Evolutionary conservation across 306 rosid species (phyloP), one percentile per base, ranked within the genome.

Genomic region (Lathyrus tuberosus): DNA sequence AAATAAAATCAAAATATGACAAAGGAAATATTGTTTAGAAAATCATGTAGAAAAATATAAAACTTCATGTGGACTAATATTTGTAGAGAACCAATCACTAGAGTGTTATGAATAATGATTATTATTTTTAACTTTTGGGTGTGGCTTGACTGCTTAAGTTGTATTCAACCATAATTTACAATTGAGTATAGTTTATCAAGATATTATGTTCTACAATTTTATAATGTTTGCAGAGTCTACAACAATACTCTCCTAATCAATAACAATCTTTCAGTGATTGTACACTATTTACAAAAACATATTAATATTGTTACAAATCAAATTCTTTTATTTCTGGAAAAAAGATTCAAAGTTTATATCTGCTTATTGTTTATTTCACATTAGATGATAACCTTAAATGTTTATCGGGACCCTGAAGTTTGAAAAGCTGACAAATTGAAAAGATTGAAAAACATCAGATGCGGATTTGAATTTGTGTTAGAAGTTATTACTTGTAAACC

Each of bases 261-360:
- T 30, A 69, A 10, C 7, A 69, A 18, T 2, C 28, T 14, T 49
- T 18, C 52, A n/a, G 18, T 10, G 51, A 24, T 38, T 4, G 7
- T 2, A 38, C 17, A 15, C 10, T 6, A 28, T n/a, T n/a, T 42
- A 57, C 44, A 10, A 41, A 46, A 58, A 57, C 22, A 58, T 47
- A 66, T 24, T 10, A 37, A 60, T 68, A 46, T 46, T 31, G 69
- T 10, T 9, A 37, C 37, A 58, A 40, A 13, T 18, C 31, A 70
- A 31, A 7, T 46, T 52, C 15, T 6, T 44, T 51, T 17, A 3
- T 16, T 10, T 15, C 22, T 47, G 18, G n/a, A n/a, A n/a, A n/a
- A n/a, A n/a, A n/a, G n/a, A n/a, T n/a, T n/a, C n/a, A n/a, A n/a
- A n/a, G n/a, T n/a, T n/a, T n/a, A n/a, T n/a, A n/a, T n/a, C n/a